phyloP scores from a whole-genome alignment of 768 basidiomycete species.

The Macrolepiota dolichaula region DNA sequence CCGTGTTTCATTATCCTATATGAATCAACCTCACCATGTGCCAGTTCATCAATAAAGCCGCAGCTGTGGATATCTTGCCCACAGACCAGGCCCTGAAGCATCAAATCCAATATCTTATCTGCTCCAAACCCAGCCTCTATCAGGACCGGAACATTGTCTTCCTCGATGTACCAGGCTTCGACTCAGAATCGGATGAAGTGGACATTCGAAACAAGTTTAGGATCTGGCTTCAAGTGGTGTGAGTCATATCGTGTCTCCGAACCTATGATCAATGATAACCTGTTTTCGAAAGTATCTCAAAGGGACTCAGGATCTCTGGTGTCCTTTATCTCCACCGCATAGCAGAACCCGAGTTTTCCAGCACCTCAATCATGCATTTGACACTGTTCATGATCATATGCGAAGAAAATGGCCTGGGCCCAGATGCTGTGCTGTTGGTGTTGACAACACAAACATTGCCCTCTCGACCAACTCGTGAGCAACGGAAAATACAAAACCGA shows the following conservation, averaged over 20 bases:
- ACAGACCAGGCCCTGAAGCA: background rate
- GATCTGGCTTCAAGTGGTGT: background rate
- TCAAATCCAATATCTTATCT: background rate
- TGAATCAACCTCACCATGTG: background rate
- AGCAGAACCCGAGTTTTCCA: background rate
- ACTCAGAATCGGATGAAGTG: background rate
- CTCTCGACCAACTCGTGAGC: background rate
- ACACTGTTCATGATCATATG: background rate
- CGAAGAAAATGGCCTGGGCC: background rate
- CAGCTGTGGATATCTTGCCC: background rate
- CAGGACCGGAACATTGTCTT: background rate
- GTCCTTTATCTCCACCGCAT: background rate
- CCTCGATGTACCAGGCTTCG: background rate
- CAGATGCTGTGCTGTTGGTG: background rate
- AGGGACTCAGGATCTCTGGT: background rate
- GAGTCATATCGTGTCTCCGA: background rate
- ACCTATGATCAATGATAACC: background rate
- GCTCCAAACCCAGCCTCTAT: background rate
- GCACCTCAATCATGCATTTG: background rate
- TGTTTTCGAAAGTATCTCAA: background rate
- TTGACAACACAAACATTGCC: background rate
- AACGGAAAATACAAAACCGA: background rate
- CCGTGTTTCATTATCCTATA: no score
- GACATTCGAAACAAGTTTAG: background rate
- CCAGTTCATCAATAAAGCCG: background rate